phyloP scores from a whole-genome alignment of 2,329 filamentous ascomycete species.

The Tolypocladium tundrense region DNA sequence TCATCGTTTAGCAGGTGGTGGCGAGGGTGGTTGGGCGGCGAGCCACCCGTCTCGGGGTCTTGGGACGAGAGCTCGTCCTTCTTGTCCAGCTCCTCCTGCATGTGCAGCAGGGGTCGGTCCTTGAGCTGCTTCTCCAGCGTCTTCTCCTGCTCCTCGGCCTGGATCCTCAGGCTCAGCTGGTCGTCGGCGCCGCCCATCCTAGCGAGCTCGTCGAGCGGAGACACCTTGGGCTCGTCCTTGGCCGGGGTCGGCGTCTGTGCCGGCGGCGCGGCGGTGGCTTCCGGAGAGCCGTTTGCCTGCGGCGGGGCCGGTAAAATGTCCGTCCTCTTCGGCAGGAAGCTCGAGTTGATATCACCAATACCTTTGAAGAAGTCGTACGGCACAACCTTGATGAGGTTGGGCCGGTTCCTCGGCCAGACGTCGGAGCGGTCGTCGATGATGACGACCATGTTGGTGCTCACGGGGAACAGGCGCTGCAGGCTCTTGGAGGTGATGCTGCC shows the following conservation, averaged over 20 bases:
- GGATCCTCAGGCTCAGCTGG: conserved; percentile 56
- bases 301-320: conserved; percentile 31
- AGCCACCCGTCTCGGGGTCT: conserved; percentile 12
- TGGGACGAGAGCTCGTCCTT: conserved; percentile 42
- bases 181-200: conserved; percentile 65
- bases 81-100: conserved; percentile 84
- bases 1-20: conserved; percentile 82
- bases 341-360: conserved; percentile 97
- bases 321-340: conserved; percentile 75
- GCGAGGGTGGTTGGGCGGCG: conserved; percentile 29
- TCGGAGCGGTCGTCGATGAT: conserved; percentile 97
- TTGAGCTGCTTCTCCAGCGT: conserved; percentile 79
- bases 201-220: conserved; percentile 63
- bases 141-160: conserved; percentile 79
- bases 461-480: conserved; percentile 81
- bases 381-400: conserved; percentile 87
- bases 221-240: conserved; percentile 15
- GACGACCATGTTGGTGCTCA: conserved; percentile 97
- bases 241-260: conserved; percentile 43
- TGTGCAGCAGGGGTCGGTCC: conserved; percentile 79
- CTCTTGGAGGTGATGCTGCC: conserved; percentile 87
- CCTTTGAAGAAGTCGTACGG: conserved; percentile 98
- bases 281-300: conserved; percentile 13
- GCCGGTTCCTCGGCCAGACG: conserved; percentile 84
- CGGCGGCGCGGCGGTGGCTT: conserved; percentile 27